Percentiles rank a stretch among this genome's conserved stretches.
Evolutionary conservation across 2,329 filamentous ascomycete genomes (phyloP).

Genomic region (Colletotrichum viniferum): DNA sequence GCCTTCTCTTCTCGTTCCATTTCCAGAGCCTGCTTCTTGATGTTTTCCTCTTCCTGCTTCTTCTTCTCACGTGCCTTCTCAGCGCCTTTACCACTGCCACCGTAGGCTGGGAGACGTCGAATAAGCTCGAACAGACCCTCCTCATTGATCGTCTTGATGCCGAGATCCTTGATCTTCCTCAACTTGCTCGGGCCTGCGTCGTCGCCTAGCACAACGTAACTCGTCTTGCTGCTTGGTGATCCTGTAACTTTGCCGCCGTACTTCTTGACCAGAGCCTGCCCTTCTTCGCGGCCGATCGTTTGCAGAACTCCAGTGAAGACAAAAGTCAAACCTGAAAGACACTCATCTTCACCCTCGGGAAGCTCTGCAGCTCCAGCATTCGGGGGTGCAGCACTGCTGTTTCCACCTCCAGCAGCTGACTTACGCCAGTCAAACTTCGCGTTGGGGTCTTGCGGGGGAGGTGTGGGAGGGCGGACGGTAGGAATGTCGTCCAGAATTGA

Average conservation of each 20-base stretch:
- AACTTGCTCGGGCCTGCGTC: conserved; percentile 96
- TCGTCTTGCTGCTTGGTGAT: conserved; percentile 90
- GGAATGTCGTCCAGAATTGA: conserved; percentile 89
- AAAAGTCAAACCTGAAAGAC: conserved; percentile 86
- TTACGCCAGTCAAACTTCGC: conserved; percentile 83
- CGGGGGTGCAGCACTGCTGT: conserved; percentile 64
- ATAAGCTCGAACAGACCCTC: conserved; percentile 90
- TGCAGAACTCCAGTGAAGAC: conserved; percentile 93
- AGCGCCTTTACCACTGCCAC: conserved; percentile 86
- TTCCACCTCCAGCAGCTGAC: conserved; percentile 59
- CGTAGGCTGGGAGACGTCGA: conserved; percentile 77
- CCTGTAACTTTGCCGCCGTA: conserved; percentile 91
- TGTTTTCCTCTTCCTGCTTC: conserved; percentile 81
- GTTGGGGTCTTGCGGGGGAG: conserved; percentile 72
- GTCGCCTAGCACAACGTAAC: conserved; percentile 86
- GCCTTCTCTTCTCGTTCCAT: conserved; percentile 83
- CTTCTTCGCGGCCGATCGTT: conserved; percentile 83
- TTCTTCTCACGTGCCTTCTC: conserved; percentile 86
- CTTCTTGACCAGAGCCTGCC: conserved; percentile 83
- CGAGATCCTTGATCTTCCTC: conserved; percentile 78
- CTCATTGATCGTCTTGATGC: conserved; percentile 92
- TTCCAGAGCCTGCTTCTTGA: conserved; percentile 78
- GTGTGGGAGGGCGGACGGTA: conserved; percentile 80
- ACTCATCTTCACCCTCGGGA: conserved; percentile 85
- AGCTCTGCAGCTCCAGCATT: conserved; percentile 71